Percentiles rank a stretch among this genome's conserved stretches.
Conservation (phyloP, 768 basidiomycete genomes). For the Termitomyces titanicus region DNA sequence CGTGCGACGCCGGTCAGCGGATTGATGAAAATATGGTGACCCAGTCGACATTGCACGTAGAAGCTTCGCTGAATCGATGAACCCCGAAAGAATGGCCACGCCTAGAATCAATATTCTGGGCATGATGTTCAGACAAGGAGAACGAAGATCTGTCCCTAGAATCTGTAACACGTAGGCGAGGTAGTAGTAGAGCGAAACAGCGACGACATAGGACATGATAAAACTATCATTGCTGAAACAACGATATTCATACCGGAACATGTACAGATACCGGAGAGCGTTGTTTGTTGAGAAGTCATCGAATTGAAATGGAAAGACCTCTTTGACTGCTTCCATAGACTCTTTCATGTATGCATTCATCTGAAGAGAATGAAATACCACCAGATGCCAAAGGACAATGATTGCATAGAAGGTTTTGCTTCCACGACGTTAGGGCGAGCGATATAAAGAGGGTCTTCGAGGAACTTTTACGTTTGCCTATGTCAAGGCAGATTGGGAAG, state of each 20-base stretch:
- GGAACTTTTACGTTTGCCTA: constrained; percentile 62
- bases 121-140: background rate
- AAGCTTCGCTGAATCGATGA: constrained; percentile 66
- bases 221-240: constrained; percentile 74
- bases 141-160: constrained; percentile 55
- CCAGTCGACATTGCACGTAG: constrained; percentile 49
- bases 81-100: constrained; percentile 70
- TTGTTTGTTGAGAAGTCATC: constrained; percentile 78
- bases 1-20: constrained; percentile 83
- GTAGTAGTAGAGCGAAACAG: constrained; percentile 6
- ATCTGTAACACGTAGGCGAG: no score
- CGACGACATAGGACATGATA: no score
- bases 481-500: constrained; percentile 66
- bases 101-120: constrained; percentile 30
- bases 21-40: constrained; percentile 80
- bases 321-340: constrained; percentile 65
- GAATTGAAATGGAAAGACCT: constrained; percentile 69
- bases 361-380: constrained; percentile 24
- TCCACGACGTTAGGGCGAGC: constrained; percentile 49
- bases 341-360: constrained; percentile 74
- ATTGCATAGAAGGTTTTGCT: constrained; percentile 19
- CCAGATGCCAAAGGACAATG: no score
- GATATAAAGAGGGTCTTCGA: constrained; percentile 73
- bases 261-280: constrained; percentile 68
- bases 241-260: constrained; percentile 52